Percentiles rank a stretch among this genome's conserved stretches.
These are phyloP conservation scores for Malbranchea cinnamomea DNA, from an alignment of 2,329 filamentous ascomycete species.

Conservation along the genomic window DNA sequence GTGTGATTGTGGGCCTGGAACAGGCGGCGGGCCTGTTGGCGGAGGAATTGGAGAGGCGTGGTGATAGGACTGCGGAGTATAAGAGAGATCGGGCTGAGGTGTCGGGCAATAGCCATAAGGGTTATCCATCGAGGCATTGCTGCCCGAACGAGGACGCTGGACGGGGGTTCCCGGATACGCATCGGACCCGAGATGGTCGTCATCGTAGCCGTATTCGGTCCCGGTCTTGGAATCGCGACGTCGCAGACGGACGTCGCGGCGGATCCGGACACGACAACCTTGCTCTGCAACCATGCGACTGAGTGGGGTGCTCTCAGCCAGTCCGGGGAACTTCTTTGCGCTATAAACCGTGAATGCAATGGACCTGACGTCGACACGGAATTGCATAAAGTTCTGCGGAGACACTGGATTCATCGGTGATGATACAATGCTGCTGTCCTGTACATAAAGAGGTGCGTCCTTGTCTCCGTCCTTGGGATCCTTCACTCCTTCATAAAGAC, in stretches of 20 bases:
- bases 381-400: conserved; percentile 52
- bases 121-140: conserved; percentile 41
- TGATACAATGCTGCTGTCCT: conserved; percentile 13
- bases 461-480: conserved; percentile 62
- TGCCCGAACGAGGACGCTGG: conserved; percentile 45
- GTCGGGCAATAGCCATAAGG: conserved; percentile 28
- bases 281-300: conserved; percentile 91
- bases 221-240: conserved; percentile 58
- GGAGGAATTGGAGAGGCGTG: conserved; percentile 24
- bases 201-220: conserved; percentile 49
- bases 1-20: conserved; percentile 23
- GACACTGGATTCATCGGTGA: conserved; percentile 26
- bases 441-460: conserved; percentile 29
- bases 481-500: conserved; percentile 87
- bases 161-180: conserved; percentile 30
- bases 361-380: conserved; percentile 82
- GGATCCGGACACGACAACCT: conserved; percentile 88
- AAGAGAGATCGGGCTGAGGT: conserved; percentile 33
- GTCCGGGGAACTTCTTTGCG: conserved; percentile 94
- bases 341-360: conserved; percentile 78
- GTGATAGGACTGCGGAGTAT: conserved; percentile 20
- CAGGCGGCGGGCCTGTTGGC: conserved; percentile 13
- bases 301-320: conserved; percentile 75
- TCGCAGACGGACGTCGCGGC: conserved; percentile 85
- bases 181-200: conserved; percentile 37